These are phyloP conservation scores for Podaxis rugospora DNA, from an alignment of 768 basidiomycete species.

Conservation along the genomic window DNA sequence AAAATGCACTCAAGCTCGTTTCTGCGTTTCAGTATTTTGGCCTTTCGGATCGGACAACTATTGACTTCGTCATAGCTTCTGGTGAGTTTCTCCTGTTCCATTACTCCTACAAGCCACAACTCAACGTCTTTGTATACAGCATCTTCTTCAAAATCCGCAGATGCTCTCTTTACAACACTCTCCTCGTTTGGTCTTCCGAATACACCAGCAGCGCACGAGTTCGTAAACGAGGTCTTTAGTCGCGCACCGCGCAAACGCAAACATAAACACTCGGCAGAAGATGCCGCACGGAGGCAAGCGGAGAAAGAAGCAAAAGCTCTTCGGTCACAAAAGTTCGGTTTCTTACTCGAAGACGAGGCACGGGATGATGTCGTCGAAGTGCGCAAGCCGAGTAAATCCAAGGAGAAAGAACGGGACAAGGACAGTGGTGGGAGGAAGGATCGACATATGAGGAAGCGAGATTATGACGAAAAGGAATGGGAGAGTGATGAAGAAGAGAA, in stretches of 20 bases:
- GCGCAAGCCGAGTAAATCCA: slow-evolving; percentile 36
- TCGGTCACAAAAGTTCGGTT: slow-evolving; percentile 68
- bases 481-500: slow-evolving; percentile 88
- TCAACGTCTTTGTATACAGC: slow-evolving; percentile 36
- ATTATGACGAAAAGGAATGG: slow-evolving; percentile 81
- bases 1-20: slow-evolving; percentile 1
- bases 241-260: slow-evolving; percentile 78
- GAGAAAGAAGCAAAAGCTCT: slow-evolving; percentile 74
- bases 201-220: slow-evolving; percentile 74
- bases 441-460: slow-evolving; percentile 72
- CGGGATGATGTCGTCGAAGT: slow-evolving; percentile 39
- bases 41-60: slow-evolving; percentile 76
- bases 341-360: slow-evolving; percentile 62
- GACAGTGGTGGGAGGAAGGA: slow-evolving; percentile 50
- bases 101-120: not conserved
- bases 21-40: slow-evolving; percentile 61
- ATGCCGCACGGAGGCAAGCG: slow-evolving; percentile 54
- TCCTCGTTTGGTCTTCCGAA: slow-evolving; percentile 76
- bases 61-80: slow-evolving; percentile 85
- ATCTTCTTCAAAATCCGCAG: slow-evolving; percentile 78
- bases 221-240: slow-evolving; percentile 71
- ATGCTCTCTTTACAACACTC: slow-evolving; percentile 73
- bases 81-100: slow-evolving; percentile 38
- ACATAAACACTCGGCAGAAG: slow-evolving; percentile 47
- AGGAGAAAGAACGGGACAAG: slow-evolving; percentile 22